Conservation (phyloP, 2,329 filamentous ascomycete genomes). For the Hypoxylon sp. region DNA sequence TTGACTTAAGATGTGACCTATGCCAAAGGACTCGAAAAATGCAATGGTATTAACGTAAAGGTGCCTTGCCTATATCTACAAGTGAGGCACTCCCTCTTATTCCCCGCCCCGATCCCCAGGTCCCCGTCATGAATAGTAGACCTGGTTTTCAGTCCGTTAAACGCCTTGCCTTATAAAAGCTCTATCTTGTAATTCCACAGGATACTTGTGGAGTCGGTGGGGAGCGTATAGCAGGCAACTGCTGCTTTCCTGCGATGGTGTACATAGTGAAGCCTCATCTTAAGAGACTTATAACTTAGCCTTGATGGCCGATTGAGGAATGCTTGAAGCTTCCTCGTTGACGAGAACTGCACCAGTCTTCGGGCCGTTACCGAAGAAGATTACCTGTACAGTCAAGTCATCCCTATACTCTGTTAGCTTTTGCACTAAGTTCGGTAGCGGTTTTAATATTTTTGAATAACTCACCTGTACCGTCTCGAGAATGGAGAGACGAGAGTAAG, state of each 20-base stretch:
- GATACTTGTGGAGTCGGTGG: constrained; percentile 4
- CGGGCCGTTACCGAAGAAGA: constrained; percentile 92
- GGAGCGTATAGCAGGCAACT: constrained; percentile 4
- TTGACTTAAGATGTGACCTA: neutral
- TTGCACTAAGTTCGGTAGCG: neutral
- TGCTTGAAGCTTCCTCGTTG: constrained; percentile 88
- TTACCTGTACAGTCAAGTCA: constrained; percentile 96
- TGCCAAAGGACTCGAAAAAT: neutral
- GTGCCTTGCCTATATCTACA: constrained; percentile 30
- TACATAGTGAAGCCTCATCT: constrained; percentile 16
- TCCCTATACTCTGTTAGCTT: constrained; percentile 71
- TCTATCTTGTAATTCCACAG: constrained; percentile 23
- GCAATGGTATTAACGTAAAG: constrained; percentile 22
- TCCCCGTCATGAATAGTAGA: constrained; percentile 6
- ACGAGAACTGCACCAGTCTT: constrained; percentile 83
- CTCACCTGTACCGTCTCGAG: constrained; percentile 88
- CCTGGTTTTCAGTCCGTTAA: constrained; percentile 29
- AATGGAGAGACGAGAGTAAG: constrained; percentile 93
- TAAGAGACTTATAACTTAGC: constrained; percentile 52
- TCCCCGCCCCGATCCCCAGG: constrained; percentile 20
- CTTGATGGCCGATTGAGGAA: constrained; percentile 55
- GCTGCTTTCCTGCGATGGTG: neutral
- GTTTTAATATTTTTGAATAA: constrained; percentile 24
- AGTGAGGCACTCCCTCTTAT: constrained; percentile 15
- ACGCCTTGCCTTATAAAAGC: constrained; percentile 32